Evolutionary conservation across 1,284 basidiomycete genomes (phyloP).

Genomic region (Malassezia arunalokei): DNA sequence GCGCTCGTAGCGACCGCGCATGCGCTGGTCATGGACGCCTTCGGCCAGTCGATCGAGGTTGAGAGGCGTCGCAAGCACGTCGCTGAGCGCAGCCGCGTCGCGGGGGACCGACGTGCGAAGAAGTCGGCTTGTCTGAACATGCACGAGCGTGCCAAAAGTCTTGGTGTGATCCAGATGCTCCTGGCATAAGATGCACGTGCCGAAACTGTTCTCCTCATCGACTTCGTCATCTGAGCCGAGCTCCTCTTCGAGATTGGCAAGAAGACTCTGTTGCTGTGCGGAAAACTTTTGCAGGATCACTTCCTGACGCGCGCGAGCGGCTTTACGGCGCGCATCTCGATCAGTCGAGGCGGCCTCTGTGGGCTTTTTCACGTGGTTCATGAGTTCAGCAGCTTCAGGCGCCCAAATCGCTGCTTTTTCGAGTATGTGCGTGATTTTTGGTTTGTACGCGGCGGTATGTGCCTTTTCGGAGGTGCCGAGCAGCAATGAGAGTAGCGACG

Average conservation of each 20-base stretch:
- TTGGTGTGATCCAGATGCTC: constrained; percentile 67
- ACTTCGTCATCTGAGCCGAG: constrained; percentile 31
- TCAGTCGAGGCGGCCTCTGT: constrained; percentile 16
- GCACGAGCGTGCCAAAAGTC: constrained; percentile 76
- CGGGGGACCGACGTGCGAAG: constrained; percentile 67
- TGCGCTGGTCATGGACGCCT: constrained; percentile 23
- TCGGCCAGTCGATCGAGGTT: constrained; percentile 21
- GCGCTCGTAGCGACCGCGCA: constrained; percentile 17
- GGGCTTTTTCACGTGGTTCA: constrained; percentile 9
- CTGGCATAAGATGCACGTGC: constrained; percentile 94
- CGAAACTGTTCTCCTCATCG: constrained; percentile 46
- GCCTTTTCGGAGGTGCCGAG: constrained; percentile 20
- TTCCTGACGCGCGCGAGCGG: constrained; percentile 38
- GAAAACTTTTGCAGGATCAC: constrained; percentile 44
- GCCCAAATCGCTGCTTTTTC: constrained; percentile 19
- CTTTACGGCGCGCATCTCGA: constrained; percentile 31
- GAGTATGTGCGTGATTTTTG: constrained; percentile 31
- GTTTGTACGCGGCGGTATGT: constrained; percentile 27
- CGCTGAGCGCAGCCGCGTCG: constrained; percentile 56
- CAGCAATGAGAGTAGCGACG: constrained; percentile 23
- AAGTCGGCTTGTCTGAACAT: constrained; percentile 76
- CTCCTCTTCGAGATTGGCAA: constrained; percentile 36
- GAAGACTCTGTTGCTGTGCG: constrained; percentile 38
- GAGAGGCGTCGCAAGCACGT: constrained; percentile 56
- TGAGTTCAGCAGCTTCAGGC: constrained; percentile 5